These are phyloP conservation scores for Clarireedia homoeocarpa DNA, from an alignment of 2,329 filamentous ascomycete genomes.

Conservation along the genomic window DNA sequence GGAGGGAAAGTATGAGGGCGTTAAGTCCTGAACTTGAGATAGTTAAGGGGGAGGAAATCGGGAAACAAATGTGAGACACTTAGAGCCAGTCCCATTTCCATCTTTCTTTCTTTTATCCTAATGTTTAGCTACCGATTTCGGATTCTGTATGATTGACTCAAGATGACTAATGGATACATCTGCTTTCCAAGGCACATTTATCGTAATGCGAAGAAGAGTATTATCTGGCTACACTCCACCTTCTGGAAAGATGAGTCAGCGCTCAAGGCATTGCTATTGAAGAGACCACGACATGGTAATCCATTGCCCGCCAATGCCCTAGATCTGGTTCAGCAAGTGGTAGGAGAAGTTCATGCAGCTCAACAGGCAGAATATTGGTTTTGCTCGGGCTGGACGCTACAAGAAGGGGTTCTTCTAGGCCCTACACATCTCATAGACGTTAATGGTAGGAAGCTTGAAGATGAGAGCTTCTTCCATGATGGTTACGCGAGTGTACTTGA, in stretches of 20 bases:
- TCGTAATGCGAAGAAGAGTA: not conserved
- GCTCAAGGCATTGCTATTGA: not conserved
- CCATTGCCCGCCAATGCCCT: not conserved
- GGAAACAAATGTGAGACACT: not conserved
- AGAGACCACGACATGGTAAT: not conserved
- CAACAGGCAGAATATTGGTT: not conserved
- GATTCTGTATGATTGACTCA: too few relatives aligned
- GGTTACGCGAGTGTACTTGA: not conserved
- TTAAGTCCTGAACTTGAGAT: not conserved
- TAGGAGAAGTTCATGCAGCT: not conserved
- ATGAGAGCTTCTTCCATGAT: not conserved
- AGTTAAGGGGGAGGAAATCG: not conserved
- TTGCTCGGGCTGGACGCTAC: not conserved
- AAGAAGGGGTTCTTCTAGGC: not conserved
- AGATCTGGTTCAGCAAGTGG: not conserved
- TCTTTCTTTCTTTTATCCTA: too few relatives aligned
- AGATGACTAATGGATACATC: too few relatives aligned
- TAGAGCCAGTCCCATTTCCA: too few relatives aligned
- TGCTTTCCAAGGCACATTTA: not conserved
- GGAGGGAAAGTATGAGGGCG: too few relatives aligned
- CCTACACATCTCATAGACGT: not conserved
- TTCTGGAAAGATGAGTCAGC: not conserved
- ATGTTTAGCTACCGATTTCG: too few relatives aligned
- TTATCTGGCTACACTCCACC: not conserved
- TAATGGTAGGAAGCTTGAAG: not conserved